Conservation (phyloP, 2,329 filamentous ascomycete species). For the Rugonectria rugulosa region DNA sequence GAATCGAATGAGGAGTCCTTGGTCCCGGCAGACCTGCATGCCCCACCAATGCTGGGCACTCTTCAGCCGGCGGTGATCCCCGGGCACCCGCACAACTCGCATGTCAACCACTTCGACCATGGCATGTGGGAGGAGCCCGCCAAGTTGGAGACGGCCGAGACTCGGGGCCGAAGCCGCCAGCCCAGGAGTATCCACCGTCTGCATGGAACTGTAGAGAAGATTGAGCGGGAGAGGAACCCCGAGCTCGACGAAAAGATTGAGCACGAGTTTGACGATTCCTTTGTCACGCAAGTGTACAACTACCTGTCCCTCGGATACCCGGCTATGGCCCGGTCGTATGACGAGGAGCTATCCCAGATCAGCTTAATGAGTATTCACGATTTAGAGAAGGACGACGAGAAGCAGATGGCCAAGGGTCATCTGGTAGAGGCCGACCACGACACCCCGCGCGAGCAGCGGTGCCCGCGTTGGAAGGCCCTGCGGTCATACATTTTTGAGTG, state of each 20-base stretch:
- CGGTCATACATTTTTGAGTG: constrained; percentile 87
- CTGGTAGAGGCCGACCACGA: constrained; percentile 65
- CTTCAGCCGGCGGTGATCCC: constrained; percentile 53
- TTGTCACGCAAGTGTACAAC: constrained; percentile 96
- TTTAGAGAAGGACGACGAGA: constrained; percentile 74
- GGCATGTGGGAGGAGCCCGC: constrained; percentile 48
- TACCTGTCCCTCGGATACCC: constrained; percentile 95
- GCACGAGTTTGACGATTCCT: constrained; percentile 79
- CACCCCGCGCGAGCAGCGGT: constrained; percentile 59
- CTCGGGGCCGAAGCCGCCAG: constrained; percentile 40
- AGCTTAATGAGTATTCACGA: constrained; percentile 73
- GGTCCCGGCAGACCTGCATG: constrained; percentile 53
- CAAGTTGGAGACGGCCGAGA: constrained; percentile 38
- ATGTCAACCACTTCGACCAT: constrained; percentile 19
- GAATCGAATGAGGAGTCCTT: constrained; percentile 47
- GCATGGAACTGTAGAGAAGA: constrained; percentile 58
- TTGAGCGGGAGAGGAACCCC: constrained; percentile 57
- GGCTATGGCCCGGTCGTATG: constrained; percentile 81
- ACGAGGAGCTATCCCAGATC: constrained; percentile 85
- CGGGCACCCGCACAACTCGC: constrained; percentile 43
- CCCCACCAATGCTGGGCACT: constrained; percentile 59
- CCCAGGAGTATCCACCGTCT: constrained; percentile 58
- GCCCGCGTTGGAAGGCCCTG: constrained; percentile 81
- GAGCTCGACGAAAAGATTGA: constrained; percentile 62
- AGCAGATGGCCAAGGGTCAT: constrained; percentile 72